A percentile compares a stretch with the other conserved stretches of the same genome.
Conservation (phyloP, 164 flowering plant species). For the Liquidambar formosana region DNA sequence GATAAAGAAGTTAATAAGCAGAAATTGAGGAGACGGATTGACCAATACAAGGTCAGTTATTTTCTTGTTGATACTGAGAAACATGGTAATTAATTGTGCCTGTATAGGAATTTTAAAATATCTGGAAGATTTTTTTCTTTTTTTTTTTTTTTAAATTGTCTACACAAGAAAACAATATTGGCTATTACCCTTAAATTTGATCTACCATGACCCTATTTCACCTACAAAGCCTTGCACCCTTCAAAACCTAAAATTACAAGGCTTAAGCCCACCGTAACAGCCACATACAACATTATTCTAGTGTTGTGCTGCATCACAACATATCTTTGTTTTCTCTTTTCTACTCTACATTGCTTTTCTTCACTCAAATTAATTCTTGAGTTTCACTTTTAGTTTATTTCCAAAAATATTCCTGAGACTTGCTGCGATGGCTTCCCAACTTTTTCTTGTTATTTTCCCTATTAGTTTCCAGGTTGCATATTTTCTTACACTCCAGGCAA, state of each 20-base stretch:
- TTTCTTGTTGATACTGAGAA: background rate
- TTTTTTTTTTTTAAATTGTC: too few species aligned
- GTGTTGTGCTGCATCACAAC: too few species aligned
- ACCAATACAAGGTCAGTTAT: conserved; percentile 71
- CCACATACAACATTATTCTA: too few species aligned
- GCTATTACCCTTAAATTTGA: too few species aligned
- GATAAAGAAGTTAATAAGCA: conserved; percentile 87
- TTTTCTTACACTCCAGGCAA: background rate
- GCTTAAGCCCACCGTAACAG: too few species aligned
- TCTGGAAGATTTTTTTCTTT: too few species aligned
- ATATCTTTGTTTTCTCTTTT: background rate
- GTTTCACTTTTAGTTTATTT: background rate
- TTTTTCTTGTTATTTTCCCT: background rate
- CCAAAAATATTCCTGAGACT: background rate
- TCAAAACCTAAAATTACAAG: too few species aligned
- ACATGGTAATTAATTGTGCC: too few species aligned
- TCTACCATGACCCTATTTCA: too few species aligned
- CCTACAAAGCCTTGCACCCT: too few species aligned
- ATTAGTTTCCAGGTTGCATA: background rate
- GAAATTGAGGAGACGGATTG: conserved; percentile 73
- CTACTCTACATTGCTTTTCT: background rate
- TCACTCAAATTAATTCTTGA: background rate
- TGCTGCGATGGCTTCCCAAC: background rate
- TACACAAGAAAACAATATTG: too few species aligned
- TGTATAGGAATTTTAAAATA: too few species aligned